Evolutionary conservation across 2,329 filamentous ascomycete species (phyloP).

Genomic region (Neonectria hederae): DNA sequence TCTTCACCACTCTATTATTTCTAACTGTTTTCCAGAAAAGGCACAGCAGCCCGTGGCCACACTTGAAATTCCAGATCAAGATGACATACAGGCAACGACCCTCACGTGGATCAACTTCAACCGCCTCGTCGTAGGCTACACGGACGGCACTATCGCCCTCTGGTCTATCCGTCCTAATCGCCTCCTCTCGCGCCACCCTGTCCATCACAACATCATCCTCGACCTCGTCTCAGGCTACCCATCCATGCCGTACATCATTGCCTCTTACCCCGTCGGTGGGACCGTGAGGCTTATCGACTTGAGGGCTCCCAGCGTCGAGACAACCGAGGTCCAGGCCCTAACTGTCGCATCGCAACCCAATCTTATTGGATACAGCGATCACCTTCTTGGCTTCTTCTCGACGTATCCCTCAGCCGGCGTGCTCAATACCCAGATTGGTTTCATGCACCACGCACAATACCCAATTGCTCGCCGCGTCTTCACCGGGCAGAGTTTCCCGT

Average conservation of each 20-base stretch:
- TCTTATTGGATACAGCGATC: conserved; percentile 64
- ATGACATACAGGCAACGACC: conserved; percentile 59
- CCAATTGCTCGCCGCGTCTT: conserved; percentile 63
- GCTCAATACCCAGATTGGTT: conserved; percentile 62
- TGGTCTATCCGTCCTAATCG: conserved; percentile 64
- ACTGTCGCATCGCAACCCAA: conserved; percentile 63
- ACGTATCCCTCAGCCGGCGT: conserved; percentile 63
- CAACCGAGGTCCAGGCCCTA: conserved; percentile 62
- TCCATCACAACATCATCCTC: conserved; percentile 64
- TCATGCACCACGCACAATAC: conserved; percentile 62
- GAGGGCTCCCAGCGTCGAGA: conserved; percentile 60
- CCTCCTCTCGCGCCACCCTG: conserved; percentile 60
- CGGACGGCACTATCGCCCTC: conserved; percentile 64
- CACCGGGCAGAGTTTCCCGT: conserved; percentile 60
- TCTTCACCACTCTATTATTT: conserved; percentile 3
- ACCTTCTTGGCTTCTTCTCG: conserved; percentile 64
- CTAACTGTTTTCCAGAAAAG: conserved; percentile 52
- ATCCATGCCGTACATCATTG: conserved; percentile 64
- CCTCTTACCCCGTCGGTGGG: conserved; percentile 64
- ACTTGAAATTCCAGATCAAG: conserved; percentile 57
- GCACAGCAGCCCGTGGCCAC: conserved; percentile 55
- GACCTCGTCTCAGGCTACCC: conserved; percentile 66
- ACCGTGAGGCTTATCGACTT: conserved; percentile 63
- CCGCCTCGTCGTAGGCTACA: conserved; percentile 64
- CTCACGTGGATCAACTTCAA: conserved; percentile 66